These are phyloP conservation scores for Thielaviopsis cerberus DNA, from an alignment of 2,329 filamentous ascomycete genomes.

Conservation along the genomic window DNA sequence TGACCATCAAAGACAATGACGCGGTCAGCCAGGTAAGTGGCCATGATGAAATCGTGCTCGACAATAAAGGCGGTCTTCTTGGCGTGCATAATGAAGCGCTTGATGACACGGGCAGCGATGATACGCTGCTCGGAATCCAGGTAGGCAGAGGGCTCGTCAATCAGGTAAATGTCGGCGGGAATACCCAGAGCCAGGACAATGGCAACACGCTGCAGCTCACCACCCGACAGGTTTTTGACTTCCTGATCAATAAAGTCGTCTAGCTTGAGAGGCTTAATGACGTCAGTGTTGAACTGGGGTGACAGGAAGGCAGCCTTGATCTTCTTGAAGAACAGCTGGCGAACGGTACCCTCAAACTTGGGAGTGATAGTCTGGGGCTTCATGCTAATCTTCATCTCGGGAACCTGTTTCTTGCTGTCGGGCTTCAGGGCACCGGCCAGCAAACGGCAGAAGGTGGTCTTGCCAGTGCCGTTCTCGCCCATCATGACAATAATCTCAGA, in stretches of 20 bases:
- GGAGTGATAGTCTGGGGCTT: conserved; percentile 99
- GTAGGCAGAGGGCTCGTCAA: conserved; percentile 93
- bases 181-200: conserved; percentile 92
- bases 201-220: conserved; percentile 97
- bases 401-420: conserved; percentile 58
- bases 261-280: conserved; percentile 97
- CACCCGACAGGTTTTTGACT: conserved; percentile 95
- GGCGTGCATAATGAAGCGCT: conserved; percentile 99
- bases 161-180: conserved; percentile 93
- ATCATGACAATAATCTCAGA: conserved; percentile 99
- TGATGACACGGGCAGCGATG: conserved; percentile 89
- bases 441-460: conserved; percentile 96
- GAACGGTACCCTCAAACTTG: conserved; percentile 92
- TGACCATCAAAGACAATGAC: conserved; percentile 97
- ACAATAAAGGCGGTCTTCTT: conserved; percentile 99
- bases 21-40: conserved; percentile 58
- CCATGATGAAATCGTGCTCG: conserved; percentile 99
- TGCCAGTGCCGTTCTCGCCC: conserved; percentile 98
- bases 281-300: conserved; percentile 97
- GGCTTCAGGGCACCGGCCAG: conserved; percentile 86
- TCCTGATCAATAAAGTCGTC: conserved; percentile 99
- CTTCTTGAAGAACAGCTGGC: conserved; percentile 98
- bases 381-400: conserved; percentile 94
- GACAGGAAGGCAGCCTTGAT: conserved; percentile 93
- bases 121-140: conserved; percentile 99